These are phyloP conservation scores for Coelastrella sp. DNA, from an alignment of 139 green algal species.

Conservation along the genomic window DNA sequence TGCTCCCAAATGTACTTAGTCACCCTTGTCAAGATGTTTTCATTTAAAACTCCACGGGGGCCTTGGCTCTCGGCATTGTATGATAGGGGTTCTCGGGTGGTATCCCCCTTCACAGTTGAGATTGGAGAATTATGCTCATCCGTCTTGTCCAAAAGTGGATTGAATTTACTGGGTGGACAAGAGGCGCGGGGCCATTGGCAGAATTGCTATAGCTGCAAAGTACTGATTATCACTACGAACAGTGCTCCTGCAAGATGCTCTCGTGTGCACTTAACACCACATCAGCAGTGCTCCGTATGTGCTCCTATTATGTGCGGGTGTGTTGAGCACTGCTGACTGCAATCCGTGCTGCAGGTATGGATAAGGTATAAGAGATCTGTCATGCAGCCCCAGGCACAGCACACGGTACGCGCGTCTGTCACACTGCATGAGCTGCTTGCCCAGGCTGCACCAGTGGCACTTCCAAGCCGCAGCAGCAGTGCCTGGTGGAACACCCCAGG, in stretches of 20 bases:
- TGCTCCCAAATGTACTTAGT: too few species aligned
- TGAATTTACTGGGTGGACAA: too few species aligned
- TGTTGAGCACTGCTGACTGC: neutral
- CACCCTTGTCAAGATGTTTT: too few species aligned
- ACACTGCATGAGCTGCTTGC: slow-evolving; percentile 31
- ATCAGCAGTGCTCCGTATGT: neutral
- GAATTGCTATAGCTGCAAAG: too few species aligned
- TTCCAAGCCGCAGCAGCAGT: slow-evolving; percentile 47
- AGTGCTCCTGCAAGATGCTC: neutral
- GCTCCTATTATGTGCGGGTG: neutral
- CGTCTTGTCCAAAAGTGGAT: too few species aligned
- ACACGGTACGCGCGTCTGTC: neutral
- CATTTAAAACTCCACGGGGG: too few species aligned
- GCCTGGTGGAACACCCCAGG: slow-evolving; percentile 42
- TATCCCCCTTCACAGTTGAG: too few species aligned
- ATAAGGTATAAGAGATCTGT: slow-evolving; percentile 20
- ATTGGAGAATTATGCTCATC: too few species aligned
- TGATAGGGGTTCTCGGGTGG: too few species aligned
- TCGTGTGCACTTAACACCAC: neutral
- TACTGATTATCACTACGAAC: too few species aligned
- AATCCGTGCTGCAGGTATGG: slow-evolving; percentile 32
- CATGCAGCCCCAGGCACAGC: slow-evolving; percentile 7
- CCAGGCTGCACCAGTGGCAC: neutral
- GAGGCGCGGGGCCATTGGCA: too few species aligned
- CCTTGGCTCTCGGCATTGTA: too few species aligned